Percentiles rank a stretch among this genome's conserved stretches.
Conservation (phyloP, 306 rosid species). For the Cucumis hystrix region DNA sequence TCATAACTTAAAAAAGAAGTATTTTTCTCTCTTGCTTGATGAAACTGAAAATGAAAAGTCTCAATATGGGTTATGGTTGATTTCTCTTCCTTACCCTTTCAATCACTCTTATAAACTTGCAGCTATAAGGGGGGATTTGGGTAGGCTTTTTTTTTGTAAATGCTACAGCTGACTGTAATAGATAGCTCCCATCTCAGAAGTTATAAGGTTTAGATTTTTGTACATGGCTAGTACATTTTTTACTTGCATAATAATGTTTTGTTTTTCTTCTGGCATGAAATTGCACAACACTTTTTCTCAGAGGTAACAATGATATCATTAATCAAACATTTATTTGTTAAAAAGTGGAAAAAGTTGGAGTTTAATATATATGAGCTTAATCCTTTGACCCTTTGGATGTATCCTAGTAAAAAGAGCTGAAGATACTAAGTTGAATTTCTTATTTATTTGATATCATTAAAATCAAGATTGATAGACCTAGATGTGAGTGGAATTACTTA, state of each 20-base stretch:
- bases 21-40: conserved; percentile 22
- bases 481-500: not conserved
- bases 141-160: conserved; percentile 69
- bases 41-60: conserved; percentile 16
- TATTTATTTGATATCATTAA: not conserved
- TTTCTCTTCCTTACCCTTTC: conserved; percentile 24
- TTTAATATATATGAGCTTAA: not conserved
- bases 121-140: conserved; percentile 33
- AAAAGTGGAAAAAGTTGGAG: not conserved
- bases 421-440: not conserved
- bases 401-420: not conserved
- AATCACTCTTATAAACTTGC: conserved; percentile 23
- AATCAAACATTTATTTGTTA: not conserved
- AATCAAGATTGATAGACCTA: not conserved
- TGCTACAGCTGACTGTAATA: conserved; percentile 43
- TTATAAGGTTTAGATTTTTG: conserved; percentile 31
- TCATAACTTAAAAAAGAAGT: conserved; percentile 8
- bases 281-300: not conserved
- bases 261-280: not conserved
- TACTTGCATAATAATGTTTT: not conserved
- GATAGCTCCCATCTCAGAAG: conserved; percentile 42
- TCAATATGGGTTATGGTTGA: conserved; percentile 57
- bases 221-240: not conserved
- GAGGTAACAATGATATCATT: not conserved
- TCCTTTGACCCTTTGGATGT: not conserved